Percentiles rank a stretch among this genome's conserved stretches.
These are phyloP conservation scores for Vitis hybrid DNA, from an alignment of 177 flowering plant genomes.

Conservation along the genomic window DNA sequence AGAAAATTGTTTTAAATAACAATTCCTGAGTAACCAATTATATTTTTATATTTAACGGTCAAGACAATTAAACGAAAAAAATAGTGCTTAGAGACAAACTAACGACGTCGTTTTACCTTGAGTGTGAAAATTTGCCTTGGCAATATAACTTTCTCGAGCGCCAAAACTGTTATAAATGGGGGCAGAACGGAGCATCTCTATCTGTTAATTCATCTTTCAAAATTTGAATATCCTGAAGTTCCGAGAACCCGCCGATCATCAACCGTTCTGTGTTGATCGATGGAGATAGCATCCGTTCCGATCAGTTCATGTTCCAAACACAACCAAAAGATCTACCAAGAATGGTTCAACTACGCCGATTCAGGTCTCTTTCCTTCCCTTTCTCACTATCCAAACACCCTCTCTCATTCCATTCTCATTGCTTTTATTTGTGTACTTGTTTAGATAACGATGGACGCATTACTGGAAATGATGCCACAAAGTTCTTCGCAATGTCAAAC, in stretches of 20 bases:
- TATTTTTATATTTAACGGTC: too few species aligned
- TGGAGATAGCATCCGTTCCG: conserved; percentile 56
- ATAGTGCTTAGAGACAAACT: too few species aligned
- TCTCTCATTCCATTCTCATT: not conserved
- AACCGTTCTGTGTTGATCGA: conserved; percentile 1
- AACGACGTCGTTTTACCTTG: too few species aligned
- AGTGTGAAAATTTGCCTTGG: not conserved
- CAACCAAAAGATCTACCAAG: conserved; percentile 69
- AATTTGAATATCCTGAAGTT: not conserved
- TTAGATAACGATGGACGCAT: conserved; percentile 89
- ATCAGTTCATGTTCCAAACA: conserved; percentile 62
- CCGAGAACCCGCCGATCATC: not conserved
- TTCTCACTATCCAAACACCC: not conserved
- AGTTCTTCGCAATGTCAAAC: conserved; percentile 78
- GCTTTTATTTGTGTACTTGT: not conserved
- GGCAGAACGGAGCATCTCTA: not conserved
- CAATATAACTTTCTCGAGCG: not conserved
- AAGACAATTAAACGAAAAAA: too few species aligned
- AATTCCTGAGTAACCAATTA: too few species aligned
- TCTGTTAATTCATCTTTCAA: not conserved
- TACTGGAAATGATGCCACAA: conserved; percentile 80
- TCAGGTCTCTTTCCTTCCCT: conserved; percentile 44
- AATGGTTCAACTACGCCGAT: conserved; percentile 85
- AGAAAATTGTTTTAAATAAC: too few species aligned
- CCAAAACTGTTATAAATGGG: conserved; percentile 18